Evolutionary conservation across 1,284 basidiomycete species (phyloP).

Genomic region (Rugosomyces carneus): DNA sequence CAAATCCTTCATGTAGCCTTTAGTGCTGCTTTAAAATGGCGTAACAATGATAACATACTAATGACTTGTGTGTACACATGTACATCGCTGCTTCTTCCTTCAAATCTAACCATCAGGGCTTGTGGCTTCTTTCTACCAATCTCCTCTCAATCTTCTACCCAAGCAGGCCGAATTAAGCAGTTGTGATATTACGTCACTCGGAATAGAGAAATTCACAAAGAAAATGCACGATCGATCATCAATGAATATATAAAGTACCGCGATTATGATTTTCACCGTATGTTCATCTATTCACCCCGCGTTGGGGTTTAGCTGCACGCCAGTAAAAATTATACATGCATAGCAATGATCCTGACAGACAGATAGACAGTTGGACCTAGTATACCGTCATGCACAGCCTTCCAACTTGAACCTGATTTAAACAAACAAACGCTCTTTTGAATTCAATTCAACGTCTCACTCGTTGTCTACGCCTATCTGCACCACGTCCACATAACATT

Average conservation of each 20-base stretch:
- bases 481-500: neutral
- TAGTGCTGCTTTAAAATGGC: neutral
- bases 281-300: too few relatives aligned
- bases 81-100: neutral
- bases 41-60: neutral
- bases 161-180: neutral
- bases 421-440: neutral
- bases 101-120: constrained; percentile 8
- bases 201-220: neutral
- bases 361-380: constrained; percentile 10
- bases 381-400: constrained; percentile 1
- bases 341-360: constrained; percentile 12
- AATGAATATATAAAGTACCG: neutral
- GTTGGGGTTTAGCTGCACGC: too few relatives aligned
- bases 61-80: neutral
- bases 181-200: neutral
- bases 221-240: constrained; percentile 5
- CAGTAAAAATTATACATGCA: too few relatives aligned
- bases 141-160: neutral
- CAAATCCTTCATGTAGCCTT: neutral
- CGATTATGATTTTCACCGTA: neutral
- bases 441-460: too few relatives aligned
- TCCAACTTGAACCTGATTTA: neutral
- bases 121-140: constrained; percentile 2
- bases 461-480: neutral